phyloP scores from a whole-genome alignment of 768 basidiomycete genomes.

The Leccinum subtestaceum region DNA sequence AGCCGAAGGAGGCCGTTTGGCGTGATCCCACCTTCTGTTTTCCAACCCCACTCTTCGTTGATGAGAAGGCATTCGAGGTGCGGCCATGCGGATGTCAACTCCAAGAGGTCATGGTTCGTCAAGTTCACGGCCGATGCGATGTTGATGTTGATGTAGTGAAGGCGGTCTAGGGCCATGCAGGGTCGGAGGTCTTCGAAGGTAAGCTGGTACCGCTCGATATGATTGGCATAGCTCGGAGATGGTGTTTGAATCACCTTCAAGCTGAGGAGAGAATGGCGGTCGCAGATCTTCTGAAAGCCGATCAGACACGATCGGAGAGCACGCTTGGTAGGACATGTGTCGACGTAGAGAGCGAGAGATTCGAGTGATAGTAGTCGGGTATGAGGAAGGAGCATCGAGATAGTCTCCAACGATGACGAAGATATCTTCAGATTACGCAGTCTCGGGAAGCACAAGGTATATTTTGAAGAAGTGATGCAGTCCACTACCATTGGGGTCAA shows the following conservation, averaged over 20 bases:
- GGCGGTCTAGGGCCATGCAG: slow-evolving; percentile 13
- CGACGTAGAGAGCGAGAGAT: slow-evolving; percentile 8
- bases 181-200: slow-evolving; percentile 19
- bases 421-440: slow-evolving; percentile 12
- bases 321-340: slow-evolving; percentile 9
- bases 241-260: slow-evolving; percentile 13
- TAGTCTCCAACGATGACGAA: neutral
- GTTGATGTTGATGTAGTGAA: slow-evolving; percentile 13
- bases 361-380: slow-evolving; percentile 1
- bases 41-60: slow-evolving; percentile 23
- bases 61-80: slow-evolving; percentile 14
- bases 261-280: neutral
- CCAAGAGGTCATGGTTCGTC: slow-evolving; percentile 9
- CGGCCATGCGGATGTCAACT: slow-evolving; percentile 19
- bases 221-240: neutral
- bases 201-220: slow-evolving; percentile 8
- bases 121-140: slow-evolving; percentile 11
- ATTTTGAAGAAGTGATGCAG: slow-evolving; percentile 2
- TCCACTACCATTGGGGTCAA: neutral
- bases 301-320: slow-evolving; percentile 7
- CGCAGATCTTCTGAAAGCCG: slow-evolving; percentile 9
- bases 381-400: neutral
- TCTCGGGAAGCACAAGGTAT: slow-evolving; percentile 4
- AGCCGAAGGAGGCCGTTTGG: slow-evolving; percentile 17
- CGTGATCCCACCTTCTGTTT: slow-evolving; percentile 14